These are phyloP conservation scores for Exserohilum rostratum DNA, from an alignment of 2,329 filamentous ascomycete species.

Conservation along the genomic window DNA sequence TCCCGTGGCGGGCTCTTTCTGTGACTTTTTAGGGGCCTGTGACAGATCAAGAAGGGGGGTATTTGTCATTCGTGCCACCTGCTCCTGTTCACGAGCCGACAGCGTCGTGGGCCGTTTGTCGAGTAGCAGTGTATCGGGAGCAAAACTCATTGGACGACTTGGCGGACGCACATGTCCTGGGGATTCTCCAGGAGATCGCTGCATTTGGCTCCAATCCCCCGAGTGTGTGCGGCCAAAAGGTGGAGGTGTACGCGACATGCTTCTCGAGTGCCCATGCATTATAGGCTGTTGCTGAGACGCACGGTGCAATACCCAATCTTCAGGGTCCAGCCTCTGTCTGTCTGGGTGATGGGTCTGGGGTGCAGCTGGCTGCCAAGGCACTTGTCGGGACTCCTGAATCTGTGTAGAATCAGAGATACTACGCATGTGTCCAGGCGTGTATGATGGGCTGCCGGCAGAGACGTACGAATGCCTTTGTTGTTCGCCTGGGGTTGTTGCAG, in stretches of 20 bases:
- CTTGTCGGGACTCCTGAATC: conserved; percentile 65
- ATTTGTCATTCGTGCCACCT: conserved; percentile 81
- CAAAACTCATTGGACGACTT: conserved; percentile 53
- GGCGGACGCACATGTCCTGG: conserved; percentile 32
- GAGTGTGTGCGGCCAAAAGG: conserved; percentile 52
- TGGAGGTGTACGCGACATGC: conserved; percentile 57
- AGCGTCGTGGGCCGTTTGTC: conserved; percentile 65
- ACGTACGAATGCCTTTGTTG: conserved; percentile 37
- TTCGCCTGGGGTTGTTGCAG: conserved; percentile 35
- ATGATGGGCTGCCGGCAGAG: conserved; percentile 45
- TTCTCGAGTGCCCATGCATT: conserved; percentile 62
- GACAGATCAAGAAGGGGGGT: conserved; percentile 75
- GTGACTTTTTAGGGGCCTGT: conserved; percentile 49
- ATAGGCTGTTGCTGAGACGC: conserved; percentile 60
- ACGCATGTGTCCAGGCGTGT: conserved; percentile 51
- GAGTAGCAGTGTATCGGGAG: conserved; percentile 61
- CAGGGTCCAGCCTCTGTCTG: conserved; percentile 68
- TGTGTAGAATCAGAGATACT: conserved; percentile 41
- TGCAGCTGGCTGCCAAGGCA: conserved; percentile 80
- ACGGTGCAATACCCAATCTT: conserved; percentile 84
- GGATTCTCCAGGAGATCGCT: conserved; percentile 36
- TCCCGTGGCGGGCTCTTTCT: conserved; percentile 56
- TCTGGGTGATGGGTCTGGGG: conserved; percentile 55
- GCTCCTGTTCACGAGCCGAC: conserved; percentile 87
- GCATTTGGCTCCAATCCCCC: conserved; percentile 53